phyloP scores from a whole-genome alignment of 495 filamentous ascomycete genomes.

The Daldinia decipiens region DNA sequence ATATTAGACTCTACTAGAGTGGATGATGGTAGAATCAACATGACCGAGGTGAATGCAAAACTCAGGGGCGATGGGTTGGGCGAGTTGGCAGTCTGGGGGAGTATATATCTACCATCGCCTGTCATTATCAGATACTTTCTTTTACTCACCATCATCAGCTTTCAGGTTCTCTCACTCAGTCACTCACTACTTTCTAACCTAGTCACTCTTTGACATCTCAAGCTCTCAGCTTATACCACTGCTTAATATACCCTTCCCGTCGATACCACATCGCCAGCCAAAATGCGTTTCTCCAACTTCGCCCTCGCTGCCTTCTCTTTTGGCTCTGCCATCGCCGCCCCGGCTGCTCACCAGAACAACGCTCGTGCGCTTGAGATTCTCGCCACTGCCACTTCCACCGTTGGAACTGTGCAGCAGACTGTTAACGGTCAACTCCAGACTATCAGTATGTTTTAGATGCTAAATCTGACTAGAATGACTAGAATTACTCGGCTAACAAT shows the following conservation, averaged over 20 bases:
- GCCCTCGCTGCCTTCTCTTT: conserved; percentile 42
- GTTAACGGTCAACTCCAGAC: conserved; percentile 25
- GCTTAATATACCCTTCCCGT: conserved; percentile 18
- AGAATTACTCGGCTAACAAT: too few relatives aligned
- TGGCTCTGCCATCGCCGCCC: conserved; percentile 47
- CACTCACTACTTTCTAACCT: conserved; percentile 43
- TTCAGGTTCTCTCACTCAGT: conserved; percentile 43
- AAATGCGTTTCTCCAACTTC: conserved; percentile 48
- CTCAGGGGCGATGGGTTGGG: conserved; percentile 18
- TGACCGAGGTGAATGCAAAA: conserved; percentile 28
- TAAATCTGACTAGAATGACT: too few relatives aligned
- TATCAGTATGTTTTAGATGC: conserved; percentile 36
- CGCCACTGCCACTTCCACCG: conserved; percentile 14
- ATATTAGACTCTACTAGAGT: conserved; percentile 33
- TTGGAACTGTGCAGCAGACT: conserved; percentile 22
- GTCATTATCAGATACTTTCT: conserved; percentile 12
- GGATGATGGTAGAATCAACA: conserved; percentile 27
- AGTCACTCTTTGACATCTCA: conserved; percentile 45
- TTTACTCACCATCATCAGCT: conserved; percentile 42
- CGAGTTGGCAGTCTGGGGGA: conserved; percentile 3
- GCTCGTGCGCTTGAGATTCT: conserved; percentile 29
- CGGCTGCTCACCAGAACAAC: conserved; percentile 26
- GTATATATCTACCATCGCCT: conserved; percentile 43
- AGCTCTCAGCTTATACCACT: conserved; percentile 29
- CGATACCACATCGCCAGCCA: conserved; percentile 24